Evolutionary conservation across 805 yeast genomes (phyloP), one percentile per base, ranked within the genome.

Genomic region (Komagataella mondaviorum): DNA sequence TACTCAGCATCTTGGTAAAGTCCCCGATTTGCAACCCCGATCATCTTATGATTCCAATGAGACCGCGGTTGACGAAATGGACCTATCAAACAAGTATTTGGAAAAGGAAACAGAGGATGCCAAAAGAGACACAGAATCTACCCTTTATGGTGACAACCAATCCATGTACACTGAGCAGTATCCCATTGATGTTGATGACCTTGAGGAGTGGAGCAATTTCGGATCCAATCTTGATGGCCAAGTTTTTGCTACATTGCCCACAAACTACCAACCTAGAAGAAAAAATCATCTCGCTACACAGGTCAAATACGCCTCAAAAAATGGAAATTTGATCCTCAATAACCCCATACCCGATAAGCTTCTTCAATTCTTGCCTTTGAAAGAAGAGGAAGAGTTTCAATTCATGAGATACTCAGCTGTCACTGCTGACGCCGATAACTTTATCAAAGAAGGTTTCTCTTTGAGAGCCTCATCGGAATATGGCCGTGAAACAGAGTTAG

Each of bases 331-430:
- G 63, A 88, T 90, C 10, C 73, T 93, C 51, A 97, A 93, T 63
- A 91, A 95, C 60, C 96, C 98, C 3, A 84, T 93, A 49, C 98
- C 99, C 12, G 82, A 89, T 22, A 93, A 90, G 55, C 73, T 93
- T 53, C 80, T 83, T 57, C 82, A 85, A 55, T 90, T 89, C 56
- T 69, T 95, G 51, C 95, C 97, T 4, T 75, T 88, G 59, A 80
- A 93, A 48, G 95, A 88, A 56, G 83, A 84, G 56, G 96, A 93
- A 52, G 99, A 93, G 66, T 93, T 88, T 64, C 83, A 93, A 14
- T 88, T 88, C 67, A 90, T 93, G 97, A 82, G 96, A 57, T 93
- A 93, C 66, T 88, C 98, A 0, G 99, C 99, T 0, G 90, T 96
- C 62, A 93, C 99, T 1, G 76, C 95, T 1, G 90, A 85, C 52